Evolutionary conservation across 805 yeast species (phyloP).

Genomic region (Wickerhamiella slavikovae): DNA sequence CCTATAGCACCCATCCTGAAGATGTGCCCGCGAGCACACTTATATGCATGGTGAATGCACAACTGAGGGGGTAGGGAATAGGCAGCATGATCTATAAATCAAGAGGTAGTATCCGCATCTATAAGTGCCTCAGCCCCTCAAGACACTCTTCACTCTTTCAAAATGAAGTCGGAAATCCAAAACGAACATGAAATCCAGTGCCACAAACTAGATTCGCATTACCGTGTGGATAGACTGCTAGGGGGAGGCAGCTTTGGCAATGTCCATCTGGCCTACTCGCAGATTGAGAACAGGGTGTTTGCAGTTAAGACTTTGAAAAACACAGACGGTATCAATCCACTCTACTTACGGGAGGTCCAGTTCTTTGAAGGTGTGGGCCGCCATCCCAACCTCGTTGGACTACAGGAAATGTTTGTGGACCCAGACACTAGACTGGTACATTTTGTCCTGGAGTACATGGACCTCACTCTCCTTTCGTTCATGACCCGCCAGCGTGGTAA

Average conservation of each 20-base stretch:
- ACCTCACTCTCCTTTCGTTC: conserved; percentile 58
- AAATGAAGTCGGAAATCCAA: too few relatives aligned
- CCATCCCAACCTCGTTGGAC: conserved; percentile 51
- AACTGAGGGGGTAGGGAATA: too few relatives aligned
- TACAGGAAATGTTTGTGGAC: conserved; percentile 67
- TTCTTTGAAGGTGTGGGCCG: conserved; percentile 33
- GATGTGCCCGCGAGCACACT: too few relatives aligned
- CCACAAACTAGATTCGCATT: not conserved
- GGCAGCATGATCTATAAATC: too few relatives aligned
- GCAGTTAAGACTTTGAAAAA: conserved; percentile 70
- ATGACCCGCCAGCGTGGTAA: conserved; percentile 38
- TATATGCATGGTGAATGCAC: too few relatives aligned
- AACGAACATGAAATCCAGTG: not conserved
- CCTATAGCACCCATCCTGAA: too few relatives aligned
- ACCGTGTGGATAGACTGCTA: conserved; percentile 1
- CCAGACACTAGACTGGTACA: conserved; percentile 35
- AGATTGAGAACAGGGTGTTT: conserved; percentile 19
- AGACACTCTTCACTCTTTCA: too few relatives aligned
- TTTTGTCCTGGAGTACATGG: conserved; percentile 79
- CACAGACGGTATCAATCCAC: conserved; percentile 32
- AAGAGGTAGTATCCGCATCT: too few relatives aligned
- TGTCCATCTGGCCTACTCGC: conserved; percentile 11
- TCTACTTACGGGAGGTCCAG: conserved; percentile 20
- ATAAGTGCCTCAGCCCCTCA: too few relatives aligned
- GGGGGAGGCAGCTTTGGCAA: conserved; percentile 16